A percentile compares a stretch with the other conserved stretches of the same genome.
These are phyloP conservation scores for Dionaea muscipula DNA, from an alignment of 179 eudicot genomes.

Conservation along the genomic window DNA sequence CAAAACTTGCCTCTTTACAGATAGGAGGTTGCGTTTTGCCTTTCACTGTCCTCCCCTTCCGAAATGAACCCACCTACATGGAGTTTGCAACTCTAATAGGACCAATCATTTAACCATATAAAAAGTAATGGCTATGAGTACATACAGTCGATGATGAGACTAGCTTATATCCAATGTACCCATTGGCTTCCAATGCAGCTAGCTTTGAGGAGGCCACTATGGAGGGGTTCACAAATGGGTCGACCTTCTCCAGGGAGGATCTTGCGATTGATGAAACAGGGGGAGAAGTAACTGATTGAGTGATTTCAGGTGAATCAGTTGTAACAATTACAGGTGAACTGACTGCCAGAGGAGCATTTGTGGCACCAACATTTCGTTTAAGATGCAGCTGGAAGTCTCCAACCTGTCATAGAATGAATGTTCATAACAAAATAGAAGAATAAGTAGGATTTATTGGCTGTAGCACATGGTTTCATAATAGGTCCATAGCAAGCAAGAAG, in stretches of 20 bases:
- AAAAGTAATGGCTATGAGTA: conserved; percentile 9
- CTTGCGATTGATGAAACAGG: conserved; percentile 39
- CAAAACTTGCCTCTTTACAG: conserved; percentile 57
- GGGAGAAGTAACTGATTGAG: conserved; percentile 33
- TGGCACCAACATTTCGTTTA: conserved; percentile 55
- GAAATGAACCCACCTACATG: conserved; percentile 72
- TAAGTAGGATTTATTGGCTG: too few relatives aligned
- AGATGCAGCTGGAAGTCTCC: conserved; percentile 85
- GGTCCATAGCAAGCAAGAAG: too few relatives aligned
- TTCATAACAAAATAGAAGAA: not conserved
- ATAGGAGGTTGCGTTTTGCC: conserved; percentile 68
- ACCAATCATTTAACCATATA: too few relatives aligned
- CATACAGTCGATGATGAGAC: conserved; percentile 71
- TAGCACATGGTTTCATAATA: too few relatives aligned
- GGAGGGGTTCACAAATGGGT: conserved; percentile 47
- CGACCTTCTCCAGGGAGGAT: conserved; percentile 38
- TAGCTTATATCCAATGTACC: conserved; percentile 53
- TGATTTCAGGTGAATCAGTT: conserved; percentile 44
- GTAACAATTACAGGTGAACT: conserved; percentile 28
- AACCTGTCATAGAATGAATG: conserved; percentile 24
- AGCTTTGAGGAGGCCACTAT: conserved; percentile 40
- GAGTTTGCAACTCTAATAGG: conserved; percentile 1
- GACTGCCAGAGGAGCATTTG: conserved; percentile 29
- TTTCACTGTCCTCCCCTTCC: conserved; percentile 55
- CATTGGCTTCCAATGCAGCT: conserved; percentile 75